Conservation (phyloP, 345 rosid species). For the Syzygium aqueum region DNA sequence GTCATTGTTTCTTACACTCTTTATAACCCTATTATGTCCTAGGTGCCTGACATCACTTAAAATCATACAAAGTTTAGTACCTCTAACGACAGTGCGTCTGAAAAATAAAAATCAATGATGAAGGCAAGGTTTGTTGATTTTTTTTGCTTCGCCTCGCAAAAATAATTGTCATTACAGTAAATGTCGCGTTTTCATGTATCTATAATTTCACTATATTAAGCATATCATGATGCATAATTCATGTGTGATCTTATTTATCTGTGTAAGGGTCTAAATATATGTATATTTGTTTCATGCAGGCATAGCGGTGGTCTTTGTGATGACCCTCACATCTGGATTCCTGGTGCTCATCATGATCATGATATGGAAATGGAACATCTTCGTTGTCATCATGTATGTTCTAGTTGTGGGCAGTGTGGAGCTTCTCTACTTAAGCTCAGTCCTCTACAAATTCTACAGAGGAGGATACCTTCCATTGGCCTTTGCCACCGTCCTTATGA, state of each 20-base stretch:
- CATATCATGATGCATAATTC: neutral
- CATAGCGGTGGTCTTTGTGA: slow-evolving; percentile 24
- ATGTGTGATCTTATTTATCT: neutral
- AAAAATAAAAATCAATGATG: neutral
- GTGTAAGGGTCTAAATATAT: neutral
- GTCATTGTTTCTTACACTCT: neutral
- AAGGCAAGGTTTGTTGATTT: no score
- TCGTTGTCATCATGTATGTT: slow-evolving; percentile 7
- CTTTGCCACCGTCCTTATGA: slow-evolving; percentile 3
- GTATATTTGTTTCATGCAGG: slow-evolving; percentile 1
- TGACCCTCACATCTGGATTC: slow-evolving; percentile 14
- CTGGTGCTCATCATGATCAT: slow-evolving; percentile 11
- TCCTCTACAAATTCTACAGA: slow-evolving; percentile 10
- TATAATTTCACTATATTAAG: neutral
- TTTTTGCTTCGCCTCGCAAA: neutral
- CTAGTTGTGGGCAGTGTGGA: slow-evolving; percentile 12
- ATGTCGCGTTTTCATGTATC: neutral
- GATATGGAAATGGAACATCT: slow-evolving; percentile 26
- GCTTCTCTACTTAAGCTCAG: slow-evolving; percentile 12
- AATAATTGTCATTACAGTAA: slow-evolving; percentile 1
- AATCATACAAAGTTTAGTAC: neutral
- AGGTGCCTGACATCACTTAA: neutral
- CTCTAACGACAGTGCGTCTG: neutral
- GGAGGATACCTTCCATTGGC: slow-evolving; percentile 23
- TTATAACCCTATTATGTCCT: neutral